Percentiles rank a stretch among this genome's conserved stretches.
Evolutionary conservation across 208 protist genomes (phyloP).

Genomic region (Leishmania tarentolae): DNA sequence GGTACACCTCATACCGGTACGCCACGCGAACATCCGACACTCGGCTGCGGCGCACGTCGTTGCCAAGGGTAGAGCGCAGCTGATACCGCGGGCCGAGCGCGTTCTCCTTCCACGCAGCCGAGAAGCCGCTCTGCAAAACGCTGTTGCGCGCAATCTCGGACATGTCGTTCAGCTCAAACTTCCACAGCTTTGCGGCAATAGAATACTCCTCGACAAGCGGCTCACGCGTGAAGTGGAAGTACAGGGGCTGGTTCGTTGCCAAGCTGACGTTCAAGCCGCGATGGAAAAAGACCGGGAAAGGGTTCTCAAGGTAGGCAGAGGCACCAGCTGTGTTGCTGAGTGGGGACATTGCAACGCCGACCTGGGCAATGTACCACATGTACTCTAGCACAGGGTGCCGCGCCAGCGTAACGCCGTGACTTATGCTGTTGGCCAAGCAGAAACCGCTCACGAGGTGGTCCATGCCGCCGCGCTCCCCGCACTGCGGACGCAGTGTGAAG

Average conservation of each 20-base stretch:
- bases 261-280: slow-evolving; percentile 97
- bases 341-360: slow-evolving; percentile 97
- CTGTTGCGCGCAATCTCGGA: slow-evolving; percentile 99
- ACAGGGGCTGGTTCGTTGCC: slow-evolving; percentile 97
- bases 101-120: slow-evolving; percentile 91
- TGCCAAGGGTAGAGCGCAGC: slow-evolving; percentile 86
- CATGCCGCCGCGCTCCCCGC: slow-evolving; percentile 92
- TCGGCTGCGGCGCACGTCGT: slow-evolving; percentile 95
- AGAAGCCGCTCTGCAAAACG: slow-evolving; percentile 96
- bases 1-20: slow-evolving; percentile 95
- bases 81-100: slow-evolving; percentile 94
- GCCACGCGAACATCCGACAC: slow-evolving; percentile 96
- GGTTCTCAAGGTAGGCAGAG: slow-evolving; percentile 95
- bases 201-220: slow-evolving; percentile 99
- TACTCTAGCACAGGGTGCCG: slow-evolving; percentile 97
- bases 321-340: slow-evolving; percentile 98
- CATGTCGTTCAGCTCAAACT: slow-evolving; percentile 96
- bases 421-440: slow-evolving; percentile 95
- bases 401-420: slow-evolving; percentile 96
- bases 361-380: slow-evolving; percentile 97
- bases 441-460: slow-evolving; percentile 95
- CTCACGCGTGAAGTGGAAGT: slow-evolving; percentile 95
- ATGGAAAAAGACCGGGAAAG: slow-evolving; percentile 96
- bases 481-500: slow-evolving; percentile 96
- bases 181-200: slow-evolving; percentile 97